Evolutionary conservation across 2,329 filamentous ascomycete species (phyloP), one percentile per base, ranked within the genome.

Genomic region (Leptoxyphium fumago): DNA sequence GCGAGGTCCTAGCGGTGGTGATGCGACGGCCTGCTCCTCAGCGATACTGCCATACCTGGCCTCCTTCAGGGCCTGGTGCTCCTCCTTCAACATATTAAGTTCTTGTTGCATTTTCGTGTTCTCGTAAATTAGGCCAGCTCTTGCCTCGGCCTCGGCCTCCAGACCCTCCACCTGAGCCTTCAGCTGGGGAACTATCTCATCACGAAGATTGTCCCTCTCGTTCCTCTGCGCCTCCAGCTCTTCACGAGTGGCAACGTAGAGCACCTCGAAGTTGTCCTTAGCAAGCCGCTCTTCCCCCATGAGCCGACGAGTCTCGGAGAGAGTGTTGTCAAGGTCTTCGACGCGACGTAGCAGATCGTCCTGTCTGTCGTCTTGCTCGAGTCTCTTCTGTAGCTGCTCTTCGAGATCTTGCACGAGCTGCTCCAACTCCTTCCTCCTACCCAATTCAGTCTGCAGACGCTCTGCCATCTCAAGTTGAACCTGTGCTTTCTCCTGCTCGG

Each of bases 211-310:
- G 62, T 98, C 91, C 43, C 87, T 78, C 64, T 98, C 88, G 52
- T 91, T 88, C 47, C 83, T 77, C 43, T 87, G 77, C 52, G 78
- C 82, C 55, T 88, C 77, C 11, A 96, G 71, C 60, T 98, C 87
- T 18, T 78, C 75, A 53, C 83, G 82, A 53, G 96, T 78, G 5
- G 84, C 89, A 6, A 80, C 78, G 39, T 96, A 72, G 38, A 98
- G 73, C 60, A 95, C 88, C 64, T 96, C 87, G 55, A 96, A 93
- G 61, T 93, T 95, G 57, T 85, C 80, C 62, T 94, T 95, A 54
- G 84, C 78, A 60, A 84, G 77, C 45, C 84, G 77, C 65, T 98
- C 91, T 58, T 96, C 87, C 1, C 76, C 72, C 39, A 98, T 71
- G 52, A 84, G 82, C 53, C 88, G 78, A 50, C 82, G 79, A 40